A percentile compares a stretch with the other conserved stretches of the same genome.
phyloP scores from a whole-genome alignment of 2,329 filamentous ascomycete species.

The Xylariaceae sp. region DNA sequence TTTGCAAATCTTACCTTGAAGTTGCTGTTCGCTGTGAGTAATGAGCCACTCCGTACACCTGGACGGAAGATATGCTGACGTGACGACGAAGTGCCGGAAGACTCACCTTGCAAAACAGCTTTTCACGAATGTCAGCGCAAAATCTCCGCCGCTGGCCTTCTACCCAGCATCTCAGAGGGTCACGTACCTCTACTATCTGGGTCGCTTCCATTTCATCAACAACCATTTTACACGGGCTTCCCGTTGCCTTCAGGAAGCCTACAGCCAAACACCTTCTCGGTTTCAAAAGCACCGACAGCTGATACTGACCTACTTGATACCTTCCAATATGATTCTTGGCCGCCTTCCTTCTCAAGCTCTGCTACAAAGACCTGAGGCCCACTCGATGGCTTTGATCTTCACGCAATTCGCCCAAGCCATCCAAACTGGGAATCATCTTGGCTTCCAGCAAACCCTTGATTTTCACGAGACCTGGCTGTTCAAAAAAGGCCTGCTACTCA shows the following conservation, averaged over 20 bases:
- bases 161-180: slow-evolving; percentile 86
- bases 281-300: slow-evolving; percentile 71
- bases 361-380: slow-evolving; percentile 66
- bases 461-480: slow-evolving; percentile 69
- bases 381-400: slow-evolving; percentile 62
- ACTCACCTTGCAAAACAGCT: slow-evolving; percentile 81
- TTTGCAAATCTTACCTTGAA: slow-evolving; percentile 89
- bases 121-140: slow-evolving; percentile 80
- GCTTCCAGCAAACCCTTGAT: slow-evolving; percentile 67
- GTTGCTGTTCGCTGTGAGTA: slow-evolving; percentile 71
- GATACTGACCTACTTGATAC: slow-evolving; percentile 80
- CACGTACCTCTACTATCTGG: slow-evolving; percentile 91
- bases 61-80: slow-evolving; percentile 11
- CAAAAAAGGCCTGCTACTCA: slow-evolving; percentile 68
- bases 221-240: slow-evolving; percentile 77
- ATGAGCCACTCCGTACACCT: background rate
- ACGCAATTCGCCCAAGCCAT: slow-evolving; percentile 70
- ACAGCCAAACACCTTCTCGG: slow-evolving; percentile 58
- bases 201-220: slow-evolving; percentile 82
- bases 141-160: slow-evolving; percentile 73
- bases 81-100: slow-evolving; percentile 61
- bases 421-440: slow-evolving; percentile 66
- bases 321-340: slow-evolving; percentile 78
- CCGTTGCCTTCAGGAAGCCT: slow-evolving; percentile 72
- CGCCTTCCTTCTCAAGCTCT: slow-evolving; percentile 70